Evolutionary conservation across 768 basidiomycete genomes (phyloP).

Genomic region (Butyriboletus loyo): DNA sequence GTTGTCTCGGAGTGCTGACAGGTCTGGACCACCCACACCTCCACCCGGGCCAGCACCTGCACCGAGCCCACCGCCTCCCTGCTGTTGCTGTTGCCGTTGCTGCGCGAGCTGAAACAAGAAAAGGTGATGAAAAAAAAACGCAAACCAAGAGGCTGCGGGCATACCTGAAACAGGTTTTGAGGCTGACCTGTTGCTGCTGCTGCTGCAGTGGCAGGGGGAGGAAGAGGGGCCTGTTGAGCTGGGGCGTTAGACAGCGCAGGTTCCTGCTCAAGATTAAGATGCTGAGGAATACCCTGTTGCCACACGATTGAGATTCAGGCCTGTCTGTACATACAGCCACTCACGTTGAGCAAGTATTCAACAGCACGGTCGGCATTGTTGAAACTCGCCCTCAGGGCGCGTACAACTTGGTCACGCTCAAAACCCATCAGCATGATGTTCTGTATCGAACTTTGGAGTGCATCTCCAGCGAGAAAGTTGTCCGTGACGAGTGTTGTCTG

Average conservation of each 20-base stretch:
- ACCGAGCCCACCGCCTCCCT: slow-evolving; percentile 30
- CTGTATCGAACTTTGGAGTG: slow-evolving; percentile 70
- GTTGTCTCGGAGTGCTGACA: slow-evolving; percentile 54
- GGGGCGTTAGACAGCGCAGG: slow-evolving; percentile 40
- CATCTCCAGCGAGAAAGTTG: slow-evolving; percentile 74
- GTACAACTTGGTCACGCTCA: slow-evolving; percentile 74
- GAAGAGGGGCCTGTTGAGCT: slow-evolving; percentile 34
- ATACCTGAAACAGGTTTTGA: slow-evolving; percentile 86
- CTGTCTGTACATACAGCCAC: slow-evolving; percentile 27
- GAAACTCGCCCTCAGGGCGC: slow-evolving; percentile 87
- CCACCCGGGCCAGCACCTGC: slow-evolving; percentile 21
- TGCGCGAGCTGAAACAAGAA: slow-evolving; percentile 58
- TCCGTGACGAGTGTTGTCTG: slow-evolving; percentile 37
- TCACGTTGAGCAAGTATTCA: slow-evolving; percentile 93
- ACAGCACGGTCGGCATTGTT: slow-evolving; percentile 98
- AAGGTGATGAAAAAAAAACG: background rate
- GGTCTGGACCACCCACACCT: slow-evolving; percentile 34
- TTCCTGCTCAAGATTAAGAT: slow-evolving; percentile 41
- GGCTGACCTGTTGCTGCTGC: slow-evolving; percentile 41
- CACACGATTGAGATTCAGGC: slow-evolving; percentile 7
- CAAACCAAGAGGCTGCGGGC: slow-evolving; percentile 11
- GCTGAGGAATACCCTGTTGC: slow-evolving; percentile 72
- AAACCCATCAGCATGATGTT: slow-evolving; percentile 97
- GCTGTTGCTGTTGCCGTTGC: slow-evolving; percentile 49
- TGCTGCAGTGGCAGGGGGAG: slow-evolving; percentile 36